Evolutionary conservation across 306 rosid species (phyloP).

Genomic region (Hylodesmum podocarpum): DNA sequence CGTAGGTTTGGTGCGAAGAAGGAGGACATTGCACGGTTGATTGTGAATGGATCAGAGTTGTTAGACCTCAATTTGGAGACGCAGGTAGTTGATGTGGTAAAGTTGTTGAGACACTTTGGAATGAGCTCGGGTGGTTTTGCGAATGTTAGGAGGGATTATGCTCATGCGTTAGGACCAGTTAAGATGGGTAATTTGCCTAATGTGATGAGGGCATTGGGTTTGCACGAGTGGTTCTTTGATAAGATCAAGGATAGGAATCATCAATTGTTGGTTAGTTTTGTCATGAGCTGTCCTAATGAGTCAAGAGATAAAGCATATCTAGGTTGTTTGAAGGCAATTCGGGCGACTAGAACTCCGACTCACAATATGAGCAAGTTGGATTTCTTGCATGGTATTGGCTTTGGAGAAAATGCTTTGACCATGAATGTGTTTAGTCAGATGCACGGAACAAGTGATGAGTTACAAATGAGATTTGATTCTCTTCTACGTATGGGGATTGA

Average conservation of each 20-base stretch:
- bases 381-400: conserved; percentile 68
- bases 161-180: conserved; percentile 61
- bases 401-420: conserved; percentile 74
- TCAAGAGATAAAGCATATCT: conserved; percentile 37
- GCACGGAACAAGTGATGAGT: conserved; percentile 55
- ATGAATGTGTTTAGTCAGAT: conserved; percentile 40
- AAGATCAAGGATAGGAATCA: conserved; percentile 54
- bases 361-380: conserved; percentile 60
- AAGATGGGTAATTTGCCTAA: conserved; percentile 66
- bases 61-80: conserved; percentile 53
- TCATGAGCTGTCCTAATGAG: conserved; percentile 41
- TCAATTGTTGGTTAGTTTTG: conserved; percentile 47
- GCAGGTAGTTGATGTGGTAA: conserved; percentile 48
- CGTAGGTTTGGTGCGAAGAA: conserved; percentile 53
- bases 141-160: conserved; percentile 35
- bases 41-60: conserved; percentile 51
- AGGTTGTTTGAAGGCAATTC: conserved; percentile 43
- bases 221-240: conserved; percentile 63
- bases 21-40: conserved; percentile 52
- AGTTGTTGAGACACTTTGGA: conserved; percentile 62
- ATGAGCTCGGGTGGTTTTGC: conserved; percentile 31
- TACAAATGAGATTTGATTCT: conserved; percentile 60
- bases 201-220: conserved; percentile 67
- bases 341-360: conserved; percentile 35
- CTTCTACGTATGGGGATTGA: conserved; percentile 58